These are phyloP conservation scores for Hortiboletus campestris DNA, from an alignment of 768 basidiomycete species.

Conservation along the genomic window DNA sequence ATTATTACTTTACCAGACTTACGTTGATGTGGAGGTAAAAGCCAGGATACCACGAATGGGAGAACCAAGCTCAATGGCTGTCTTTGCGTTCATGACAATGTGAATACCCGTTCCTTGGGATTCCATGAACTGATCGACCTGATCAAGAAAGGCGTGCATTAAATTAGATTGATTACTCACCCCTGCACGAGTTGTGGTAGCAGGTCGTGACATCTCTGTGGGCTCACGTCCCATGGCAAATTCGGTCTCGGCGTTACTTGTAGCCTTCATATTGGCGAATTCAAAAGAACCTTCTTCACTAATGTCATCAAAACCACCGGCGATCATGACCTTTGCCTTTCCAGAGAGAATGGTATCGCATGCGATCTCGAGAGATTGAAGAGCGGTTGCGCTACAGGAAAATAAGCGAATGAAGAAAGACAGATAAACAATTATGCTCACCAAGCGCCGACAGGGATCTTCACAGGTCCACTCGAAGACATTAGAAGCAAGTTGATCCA, in stretches of 20 bases:
- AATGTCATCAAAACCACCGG: slow-evolving; percentile 97
- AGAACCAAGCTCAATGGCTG: slow-evolving; percentile 90
- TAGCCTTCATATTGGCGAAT: slow-evolving; percentile 99
- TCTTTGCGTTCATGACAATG: slow-evolving; percentile 95
- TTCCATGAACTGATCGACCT: slow-evolving; percentile 80
- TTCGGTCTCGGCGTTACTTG: slow-evolving; percentile 94
- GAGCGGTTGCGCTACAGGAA: slow-evolving; percentile 77
- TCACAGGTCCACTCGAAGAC: slow-evolving; percentile 96
- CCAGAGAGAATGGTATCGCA: slow-evolving; percentile 91
- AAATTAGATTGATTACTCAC: slow-evolving; percentile 42
- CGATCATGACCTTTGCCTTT: slow-evolving; percentile 99
- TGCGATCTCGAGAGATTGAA: slow-evolving; percentile 98
- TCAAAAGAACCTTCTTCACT: slow-evolving; percentile 98
- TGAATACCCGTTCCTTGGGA: slow-evolving; percentile 95
- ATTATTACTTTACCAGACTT: slow-evolving; percentile 32
- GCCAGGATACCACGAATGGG: slow-evolving; percentile 92
- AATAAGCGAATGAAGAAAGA: slow-evolving; percentile 2
- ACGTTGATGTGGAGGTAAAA: slow-evolving; percentile 96
- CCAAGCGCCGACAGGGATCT: slow-evolving; percentile 99
- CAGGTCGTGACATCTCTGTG: slow-evolving; percentile 97
- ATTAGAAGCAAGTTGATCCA: slow-evolving; percentile 95
- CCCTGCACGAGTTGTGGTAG: slow-evolving; percentile 93
- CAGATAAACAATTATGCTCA: slow-evolving; percentile 34
- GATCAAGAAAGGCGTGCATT: not conserved
- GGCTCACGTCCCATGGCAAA: slow-evolving; percentile 99